Conservation (phyloP, 179 eudicot species). For the Spergularia azorica region DNA sequence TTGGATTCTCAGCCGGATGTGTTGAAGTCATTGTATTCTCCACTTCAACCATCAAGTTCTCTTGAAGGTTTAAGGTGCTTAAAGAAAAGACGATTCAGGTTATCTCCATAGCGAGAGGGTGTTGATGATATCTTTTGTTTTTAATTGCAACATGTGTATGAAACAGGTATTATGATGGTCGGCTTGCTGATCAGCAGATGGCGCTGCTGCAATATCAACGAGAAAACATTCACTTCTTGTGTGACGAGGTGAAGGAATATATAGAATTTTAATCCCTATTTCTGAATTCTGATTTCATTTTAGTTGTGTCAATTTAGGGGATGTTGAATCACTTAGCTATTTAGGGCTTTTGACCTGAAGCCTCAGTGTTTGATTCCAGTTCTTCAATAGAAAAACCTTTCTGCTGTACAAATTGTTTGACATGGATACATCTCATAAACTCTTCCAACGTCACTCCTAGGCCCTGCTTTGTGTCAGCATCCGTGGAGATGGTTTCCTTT, state of each 20-base stretch:
- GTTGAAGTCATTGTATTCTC: slow-evolving; percentile 91
- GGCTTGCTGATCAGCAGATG: slow-evolving; percentile 99
- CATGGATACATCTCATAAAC: slow-evolving; percentile 6
- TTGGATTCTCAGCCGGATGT: slow-evolving; percentile 96
- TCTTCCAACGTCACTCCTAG: neutral
- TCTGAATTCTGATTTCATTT: neutral
- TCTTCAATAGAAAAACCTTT: neutral
- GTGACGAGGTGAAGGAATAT: slow-evolving; percentile 77
- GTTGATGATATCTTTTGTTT: neutral
- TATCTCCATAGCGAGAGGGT: too few species aligned
- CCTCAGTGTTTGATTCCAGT: neutral
- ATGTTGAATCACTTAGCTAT: neutral
- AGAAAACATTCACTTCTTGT: slow-evolving; percentile 90
- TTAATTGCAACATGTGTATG: slow-evolving; percentile 4
- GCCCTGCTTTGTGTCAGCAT: too few species aligned
- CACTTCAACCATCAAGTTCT: slow-evolving; percentile 86
- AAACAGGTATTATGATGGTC: slow-evolving; percentile 86
- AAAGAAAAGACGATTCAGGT: neutral
- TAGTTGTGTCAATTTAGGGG: neutral
- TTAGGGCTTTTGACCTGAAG: neutral
- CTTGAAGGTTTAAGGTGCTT: slow-evolving; percentile 86
- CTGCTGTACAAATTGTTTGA: neutral
- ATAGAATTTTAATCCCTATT: neutral
- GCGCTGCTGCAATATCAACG: slow-evolving; percentile 96
- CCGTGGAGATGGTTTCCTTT: neutral